phyloP scores from a whole-genome alignment of 805 yeast genomes.

The Zygotorulaspora sp. region DNA sequence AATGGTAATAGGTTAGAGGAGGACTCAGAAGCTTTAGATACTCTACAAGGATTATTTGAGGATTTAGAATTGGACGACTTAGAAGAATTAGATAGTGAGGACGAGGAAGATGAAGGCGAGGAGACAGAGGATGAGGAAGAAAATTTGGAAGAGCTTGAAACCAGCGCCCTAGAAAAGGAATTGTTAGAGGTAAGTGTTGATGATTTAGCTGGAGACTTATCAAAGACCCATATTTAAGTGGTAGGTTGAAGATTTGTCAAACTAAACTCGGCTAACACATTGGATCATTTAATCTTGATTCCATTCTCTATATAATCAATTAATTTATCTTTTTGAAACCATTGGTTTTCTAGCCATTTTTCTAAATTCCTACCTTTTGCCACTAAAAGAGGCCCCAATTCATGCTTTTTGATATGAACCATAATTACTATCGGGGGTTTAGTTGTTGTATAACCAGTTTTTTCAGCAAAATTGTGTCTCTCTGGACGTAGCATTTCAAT shows the following conservation, averaged over 20 bases:
- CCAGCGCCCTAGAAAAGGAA: constrained; percentile 40
- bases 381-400: constrained; percentile 46
- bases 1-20: constrained; percentile 94
- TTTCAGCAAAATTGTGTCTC: constrained; percentile 3
- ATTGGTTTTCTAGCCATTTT: constrained; percentile 68
- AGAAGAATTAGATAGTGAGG: constrained; percentile 71
- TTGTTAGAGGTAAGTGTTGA: constrained; percentile 37
- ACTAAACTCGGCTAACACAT: too few relatives aligned
- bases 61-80: constrained; percentile 91
- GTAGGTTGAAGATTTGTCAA: neutral
- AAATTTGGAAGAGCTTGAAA: constrained; percentile 49
- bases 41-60: constrained; percentile 61
- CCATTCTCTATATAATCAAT: constrained; percentile 40
- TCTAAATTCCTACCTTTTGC: constrained; percentile 53
- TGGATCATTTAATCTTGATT: constrained; percentile 20
- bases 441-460: constrained; percentile 2
- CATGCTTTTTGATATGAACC: constrained; percentile 44
- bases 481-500: constrained; percentile 25
- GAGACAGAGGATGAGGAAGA: constrained; percentile 37
- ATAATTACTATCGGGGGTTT: constrained; percentile 37
- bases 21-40: constrained; percentile 66
- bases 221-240: constrained; percentile 45
- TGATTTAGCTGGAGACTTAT: constrained; percentile 54
- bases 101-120: constrained; percentile 41
- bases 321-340: constrained; percentile 65